These are phyloP conservation scores for Thymus quinquecostatus DNA, from an alignment of 257 asterid species.

Conservation along the genomic window DNA sequence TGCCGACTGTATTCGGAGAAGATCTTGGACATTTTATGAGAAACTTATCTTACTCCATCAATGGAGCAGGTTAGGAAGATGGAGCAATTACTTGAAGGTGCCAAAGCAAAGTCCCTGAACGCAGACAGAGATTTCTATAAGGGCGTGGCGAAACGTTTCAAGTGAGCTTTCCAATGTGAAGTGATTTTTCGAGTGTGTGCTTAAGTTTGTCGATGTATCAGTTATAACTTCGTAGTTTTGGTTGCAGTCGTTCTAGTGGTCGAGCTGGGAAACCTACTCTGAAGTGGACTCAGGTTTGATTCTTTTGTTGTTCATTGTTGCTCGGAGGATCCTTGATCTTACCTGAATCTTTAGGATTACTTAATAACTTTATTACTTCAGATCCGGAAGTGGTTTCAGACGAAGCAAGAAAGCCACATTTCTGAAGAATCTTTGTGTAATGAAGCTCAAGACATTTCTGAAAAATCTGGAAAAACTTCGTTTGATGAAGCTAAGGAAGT, in stretches of 20 bases:
- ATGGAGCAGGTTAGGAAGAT: conserved; percentile 63
- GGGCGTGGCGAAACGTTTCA: conserved; percentile 63
- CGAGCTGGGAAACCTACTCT: conserved; percentile 73
- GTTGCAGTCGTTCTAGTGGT: conserved; percentile 60
- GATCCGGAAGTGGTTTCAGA: conserved; percentile 75
- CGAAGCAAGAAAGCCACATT: conserved; percentile 35
- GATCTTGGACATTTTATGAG: conserved; percentile 33
- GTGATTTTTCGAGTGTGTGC: conserved; percentile 23
- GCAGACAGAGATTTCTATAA: conserved; percentile 50
- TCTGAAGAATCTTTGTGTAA: conserved; percentile 38
- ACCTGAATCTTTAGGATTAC: conserved; percentile 17
- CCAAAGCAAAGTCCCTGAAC: conserved; percentile 35
- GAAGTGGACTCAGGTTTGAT: conserved; percentile 81
- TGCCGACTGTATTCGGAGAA: conserved; percentile 28
- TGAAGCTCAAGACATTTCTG: conserved; percentile 24
- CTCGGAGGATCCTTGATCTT: conserved; percentile 17
- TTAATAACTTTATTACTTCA: conserved; percentile 29
- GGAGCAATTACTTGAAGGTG: conserved; percentile 54
- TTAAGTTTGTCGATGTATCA: conserved; percentile 17
- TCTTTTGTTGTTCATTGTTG: conserved; percentile 25
- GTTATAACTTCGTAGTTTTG: conserved; percentile 18
- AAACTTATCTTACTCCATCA: conserved; percentile 34
- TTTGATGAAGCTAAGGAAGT: conserved; percentile 32
- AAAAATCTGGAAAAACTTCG: conserved; percentile 34
- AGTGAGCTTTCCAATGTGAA: conserved; percentile 43